Evolutionary conservation across 805 yeast species (phyloP).

Genomic region (Pichia pseudocactophila): DNA sequence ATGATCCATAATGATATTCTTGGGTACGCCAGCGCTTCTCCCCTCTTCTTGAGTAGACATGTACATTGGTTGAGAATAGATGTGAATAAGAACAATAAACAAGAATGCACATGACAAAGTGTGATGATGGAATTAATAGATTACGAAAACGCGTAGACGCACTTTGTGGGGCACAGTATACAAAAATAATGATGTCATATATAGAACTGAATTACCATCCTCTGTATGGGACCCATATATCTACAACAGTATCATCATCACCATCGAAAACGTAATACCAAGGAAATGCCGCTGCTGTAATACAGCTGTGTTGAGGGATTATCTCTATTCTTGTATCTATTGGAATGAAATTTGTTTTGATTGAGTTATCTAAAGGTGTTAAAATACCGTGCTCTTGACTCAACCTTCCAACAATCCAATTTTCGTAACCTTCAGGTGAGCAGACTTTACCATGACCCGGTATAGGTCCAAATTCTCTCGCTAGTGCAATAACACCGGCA

Average conservation of each 20-base stretch:
- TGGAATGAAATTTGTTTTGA: constrained; percentile 34
- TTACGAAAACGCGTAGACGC: too few relatives aligned
- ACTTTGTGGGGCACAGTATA: too few relatives aligned
- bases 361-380: constrained; percentile 31
- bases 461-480: constrained; percentile 52
- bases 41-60: background rate
- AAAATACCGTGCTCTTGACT: constrained; percentile 79
- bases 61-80: background rate
- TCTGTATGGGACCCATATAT: constrained; percentile 19
- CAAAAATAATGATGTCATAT: background rate
- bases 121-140: too few relatives aligned
- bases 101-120: too few relatives aligned
- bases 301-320: constrained; percentile 67
- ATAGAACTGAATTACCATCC: constrained; percentile 21
- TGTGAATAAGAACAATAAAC: too few relatives aligned
- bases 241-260: constrained; percentile 32
- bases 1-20: background rate
- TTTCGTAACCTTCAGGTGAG: constrained; percentile 33
- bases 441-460: constrained; percentile 49
- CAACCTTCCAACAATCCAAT: constrained; percentile 55
- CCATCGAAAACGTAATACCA: constrained; percentile 49
- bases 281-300: constrained; percentile 54
- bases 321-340: constrained; percentile 47
- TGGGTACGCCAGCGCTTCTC: background rate
- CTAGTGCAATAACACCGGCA: constrained; percentile 64